These are phyloP conservation scores for Pythium phragmitis DNA, from an alignment of 352 stramenopile species.

Conservation along the genomic window DNA sequence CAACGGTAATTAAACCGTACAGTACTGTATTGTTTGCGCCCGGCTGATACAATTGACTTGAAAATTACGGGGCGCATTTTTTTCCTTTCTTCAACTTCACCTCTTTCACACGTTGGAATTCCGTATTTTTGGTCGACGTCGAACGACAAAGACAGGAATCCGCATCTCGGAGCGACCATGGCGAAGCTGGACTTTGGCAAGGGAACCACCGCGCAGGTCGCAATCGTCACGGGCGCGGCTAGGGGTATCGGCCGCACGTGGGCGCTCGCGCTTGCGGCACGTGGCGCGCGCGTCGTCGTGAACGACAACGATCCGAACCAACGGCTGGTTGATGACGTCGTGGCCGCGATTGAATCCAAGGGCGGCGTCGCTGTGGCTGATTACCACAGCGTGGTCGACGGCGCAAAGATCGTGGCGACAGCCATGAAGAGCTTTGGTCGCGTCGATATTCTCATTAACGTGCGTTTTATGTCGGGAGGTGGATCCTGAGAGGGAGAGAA, in stretches of 20 bases:
- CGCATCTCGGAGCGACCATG: constrained; percentile 14
- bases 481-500: not conserved
- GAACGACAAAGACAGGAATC: constrained; percentile 21
- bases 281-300: constrained; percentile 54
- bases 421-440: constrained; percentile 47
- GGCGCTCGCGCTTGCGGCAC: constrained; percentile 44
- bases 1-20: not conserved
- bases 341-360: constrained; percentile 33
- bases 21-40: not conserved
- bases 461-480: constrained; percentile 20
- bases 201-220: constrained; percentile 49
- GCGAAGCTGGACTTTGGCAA: constrained; percentile 45
- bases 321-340: constrained; percentile 43
- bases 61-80: no score
- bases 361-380: constrained; percentile 51
- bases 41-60: no score
- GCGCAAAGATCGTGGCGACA: constrained; percentile 41
- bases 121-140: constrained; percentile 19
- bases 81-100: constrained; percentile 10
- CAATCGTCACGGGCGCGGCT: constrained; percentile 59
- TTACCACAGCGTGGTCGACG: constrained; percentile 51
- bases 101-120: not conserved
- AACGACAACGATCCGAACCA: constrained; percentile 67
- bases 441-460: constrained; percentile 78
- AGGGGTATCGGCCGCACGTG: constrained; percentile 52